These are phyloP conservation scores for Podila epigama DNA, from an alignment of 192 early-diverging fungal species.

Conservation along the genomic window DNA sequence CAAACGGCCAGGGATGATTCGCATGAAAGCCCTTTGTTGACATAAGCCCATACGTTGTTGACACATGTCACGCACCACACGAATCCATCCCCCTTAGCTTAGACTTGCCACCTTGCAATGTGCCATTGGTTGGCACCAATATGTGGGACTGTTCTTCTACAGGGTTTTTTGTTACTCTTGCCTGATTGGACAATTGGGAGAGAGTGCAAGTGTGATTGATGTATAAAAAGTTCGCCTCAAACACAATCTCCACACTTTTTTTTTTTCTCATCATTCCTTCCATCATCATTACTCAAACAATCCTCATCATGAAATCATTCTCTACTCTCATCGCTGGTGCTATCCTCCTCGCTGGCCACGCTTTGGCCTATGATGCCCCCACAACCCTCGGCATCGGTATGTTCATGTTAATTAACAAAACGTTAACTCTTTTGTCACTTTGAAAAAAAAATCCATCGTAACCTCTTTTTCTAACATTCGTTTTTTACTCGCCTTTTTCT, in stretches of 20 bases:
- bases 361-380: constrained; percentile 41
- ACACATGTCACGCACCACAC: too few relatives aligned
- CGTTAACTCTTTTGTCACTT: background rate
- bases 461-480: background rate
- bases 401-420: background rate
- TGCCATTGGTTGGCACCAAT: too few relatives aligned
- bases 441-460: background rate
- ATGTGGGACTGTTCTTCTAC: too few relatives aligned
- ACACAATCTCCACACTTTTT: background rate
- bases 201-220: too few relatives aligned
- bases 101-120: too few relatives aligned
- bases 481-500: background rate
- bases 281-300: background rate
- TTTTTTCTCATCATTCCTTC: too few relatives aligned
- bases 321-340: constrained; percentile 33
- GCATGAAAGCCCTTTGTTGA: too few relatives aligned
- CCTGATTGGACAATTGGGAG: too few relatives aligned
- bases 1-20: too few relatives aligned
- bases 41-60: too few relatives aligned
- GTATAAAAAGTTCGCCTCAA: constrained; percentile 8
- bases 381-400: constrained; percentile 28
- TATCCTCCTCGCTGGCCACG: constrained; percentile 32
- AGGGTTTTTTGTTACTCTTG: too few relatives aligned
- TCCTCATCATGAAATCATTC: constrained; percentile 40
- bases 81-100: too few relatives aligned